Percentiles rank a stretch among this genome's conserved stretches.
These are phyloP conservation scores for Hypoxylon sp. DNA, from an alignment of 2,329 filamentous ascomycete species.

Conservation along the genomic window DNA sequence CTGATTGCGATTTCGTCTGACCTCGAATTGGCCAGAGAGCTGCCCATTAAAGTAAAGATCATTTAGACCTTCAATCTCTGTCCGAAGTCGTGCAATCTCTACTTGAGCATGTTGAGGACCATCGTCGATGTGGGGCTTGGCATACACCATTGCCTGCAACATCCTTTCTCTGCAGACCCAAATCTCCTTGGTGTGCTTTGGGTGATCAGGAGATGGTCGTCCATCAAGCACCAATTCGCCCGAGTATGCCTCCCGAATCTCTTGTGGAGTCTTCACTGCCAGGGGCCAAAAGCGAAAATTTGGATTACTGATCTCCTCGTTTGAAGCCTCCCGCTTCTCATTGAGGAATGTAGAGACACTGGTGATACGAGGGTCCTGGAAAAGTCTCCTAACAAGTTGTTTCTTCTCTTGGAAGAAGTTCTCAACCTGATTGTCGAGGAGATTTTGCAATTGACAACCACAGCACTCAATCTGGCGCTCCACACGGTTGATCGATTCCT, in stretches of 20 bases:
- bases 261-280: background rate
- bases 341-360: slow-evolving; percentile 1
- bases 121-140: background rate
- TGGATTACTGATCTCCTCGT: slow-evolving; percentile 10
- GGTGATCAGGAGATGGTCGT: slow-evolving; percentile 4
- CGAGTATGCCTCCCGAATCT: background rate
- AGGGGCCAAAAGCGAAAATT: slow-evolving; percentile 19
- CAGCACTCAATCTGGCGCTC: slow-evolving; percentile 31
- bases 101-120: background rate
- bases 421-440: slow-evolving; percentile 19
- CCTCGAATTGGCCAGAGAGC: rapidly evolving
- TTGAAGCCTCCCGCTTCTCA: background rate
- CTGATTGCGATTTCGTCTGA: slow-evolving; percentile 4
- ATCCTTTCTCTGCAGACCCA: slow-evolving; percentile 18
- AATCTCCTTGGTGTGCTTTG: slow-evolving; percentile 8
- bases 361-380: slow-evolving; percentile 1
- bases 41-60: background rate
- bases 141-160: background rate
- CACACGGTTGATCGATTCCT: background rate
- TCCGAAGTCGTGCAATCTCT: background rate
- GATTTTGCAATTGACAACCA: slow-evolving; percentile 42
- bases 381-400: background rate
- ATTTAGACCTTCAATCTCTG: background rate
- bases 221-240: slow-evolving; percentile 10
- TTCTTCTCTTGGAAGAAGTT: slow-evolving; percentile 30